A percentile compares a stretch with the other conserved stretches of the same genome.
Evolutionary conservation across 1,284 basidiomycete genomes (phyloP).

Genomic region (Bjerkandera adusta): DNA sequence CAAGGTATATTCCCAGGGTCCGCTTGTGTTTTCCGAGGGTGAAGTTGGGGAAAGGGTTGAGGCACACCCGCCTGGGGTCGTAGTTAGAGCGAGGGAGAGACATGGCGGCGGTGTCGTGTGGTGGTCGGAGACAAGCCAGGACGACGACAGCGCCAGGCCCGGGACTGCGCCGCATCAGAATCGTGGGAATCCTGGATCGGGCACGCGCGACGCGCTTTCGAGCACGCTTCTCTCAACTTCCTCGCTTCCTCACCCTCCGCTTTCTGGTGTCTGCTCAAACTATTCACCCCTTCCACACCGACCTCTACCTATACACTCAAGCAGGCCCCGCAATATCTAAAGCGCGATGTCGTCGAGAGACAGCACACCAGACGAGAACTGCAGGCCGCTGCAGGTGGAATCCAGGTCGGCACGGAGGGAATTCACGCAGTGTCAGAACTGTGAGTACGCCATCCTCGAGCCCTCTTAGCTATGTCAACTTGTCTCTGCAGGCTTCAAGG

Average conservation of each 20-base stretch:
- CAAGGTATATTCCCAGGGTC: constrained; percentile 86
- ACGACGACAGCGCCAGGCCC: neutral
- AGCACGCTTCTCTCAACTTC: neutral
- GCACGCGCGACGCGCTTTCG: neutral
- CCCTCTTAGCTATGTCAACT: too few species aligned
- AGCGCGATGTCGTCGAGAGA: too few species aligned
- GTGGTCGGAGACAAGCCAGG: constrained; percentile 2
- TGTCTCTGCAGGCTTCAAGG: constrained; percentile 8
- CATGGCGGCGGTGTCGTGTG: constrained; percentile 39
- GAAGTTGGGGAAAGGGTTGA: constrained; percentile 70
- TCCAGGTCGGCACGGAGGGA: constrained; percentile 10
- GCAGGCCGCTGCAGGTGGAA: constrained; percentile 12
- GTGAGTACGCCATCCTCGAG: constrained; percentile 11
- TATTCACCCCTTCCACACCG: too few species aligned
- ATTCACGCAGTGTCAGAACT: constrained; percentile 18
- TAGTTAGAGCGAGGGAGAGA: constrained; percentile 75
- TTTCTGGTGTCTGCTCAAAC: too few species aligned
- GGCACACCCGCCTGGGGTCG: constrained; percentile 84
- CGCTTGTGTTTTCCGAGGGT: constrained; percentile 69
- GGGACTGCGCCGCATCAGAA: constrained; percentile 2
- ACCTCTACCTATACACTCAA: too few species aligned
- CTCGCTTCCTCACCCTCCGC: too few species aligned
- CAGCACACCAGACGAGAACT: too few species aligned
- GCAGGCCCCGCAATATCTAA: too few species aligned
- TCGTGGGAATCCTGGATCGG: constrained; percentile 2